Percentiles rank a stretch among this genome's conserved stretches.
Evolutionary conservation across 371 early-diverging fungal genomes (phyloP).

Genomic region (Circinella minor): DNA sequence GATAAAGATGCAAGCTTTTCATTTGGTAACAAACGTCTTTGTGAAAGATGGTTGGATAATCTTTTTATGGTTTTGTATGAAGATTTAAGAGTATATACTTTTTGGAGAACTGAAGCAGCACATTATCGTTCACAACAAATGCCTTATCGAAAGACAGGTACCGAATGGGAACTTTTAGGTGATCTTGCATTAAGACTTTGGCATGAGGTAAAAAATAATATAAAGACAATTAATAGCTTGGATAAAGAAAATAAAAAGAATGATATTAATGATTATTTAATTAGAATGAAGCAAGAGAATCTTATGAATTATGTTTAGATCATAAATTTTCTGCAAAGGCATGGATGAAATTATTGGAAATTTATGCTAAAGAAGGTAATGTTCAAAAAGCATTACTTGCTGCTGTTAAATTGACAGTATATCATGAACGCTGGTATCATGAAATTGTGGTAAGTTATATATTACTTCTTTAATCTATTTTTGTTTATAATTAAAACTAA

Average conservation of each 20-base stretch:
- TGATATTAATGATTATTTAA: not conserved
- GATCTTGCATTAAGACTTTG: slow-evolving; percentile 87
- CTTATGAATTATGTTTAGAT: slow-evolving; percentile 85
- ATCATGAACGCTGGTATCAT: slow-evolving; percentile 83
- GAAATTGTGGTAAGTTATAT: slow-evolving; percentile 74
- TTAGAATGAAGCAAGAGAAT: slow-evolving; percentile 87
- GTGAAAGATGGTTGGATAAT: slow-evolving; percentile 98
- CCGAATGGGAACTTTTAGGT: slow-evolving; percentile 97
- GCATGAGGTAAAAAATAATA: slow-evolving; percentile 61
- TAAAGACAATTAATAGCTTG: not conserved
- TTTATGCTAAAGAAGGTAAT: slow-evolving; percentile 80
- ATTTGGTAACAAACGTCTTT: slow-evolving; percentile 92
- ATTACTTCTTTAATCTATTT: no score
- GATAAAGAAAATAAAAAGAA: not conserved
- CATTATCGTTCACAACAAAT: slow-evolving; percentile 74
- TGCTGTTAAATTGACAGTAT: slow-evolving; percentile 80
- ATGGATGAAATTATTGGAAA: slow-evolving; percentile 81
- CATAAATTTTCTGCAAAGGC: slow-evolving; percentile 91
- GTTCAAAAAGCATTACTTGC: slow-evolving; percentile 80
- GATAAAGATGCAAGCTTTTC: slow-evolving; percentile 52
- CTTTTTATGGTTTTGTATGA: slow-evolving; percentile 97
- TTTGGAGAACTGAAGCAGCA: slow-evolving; percentile 77
- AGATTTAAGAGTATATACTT: slow-evolving; percentile 93
- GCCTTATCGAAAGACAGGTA: slow-evolving; percentile 87
- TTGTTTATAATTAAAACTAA: no score